Evolutionary conservation across 495 filamentous ascomycete genomes (phyloP), one percentile per base, ranked within the genome.

Genomic region (Aspergillus affinis): DNA sequence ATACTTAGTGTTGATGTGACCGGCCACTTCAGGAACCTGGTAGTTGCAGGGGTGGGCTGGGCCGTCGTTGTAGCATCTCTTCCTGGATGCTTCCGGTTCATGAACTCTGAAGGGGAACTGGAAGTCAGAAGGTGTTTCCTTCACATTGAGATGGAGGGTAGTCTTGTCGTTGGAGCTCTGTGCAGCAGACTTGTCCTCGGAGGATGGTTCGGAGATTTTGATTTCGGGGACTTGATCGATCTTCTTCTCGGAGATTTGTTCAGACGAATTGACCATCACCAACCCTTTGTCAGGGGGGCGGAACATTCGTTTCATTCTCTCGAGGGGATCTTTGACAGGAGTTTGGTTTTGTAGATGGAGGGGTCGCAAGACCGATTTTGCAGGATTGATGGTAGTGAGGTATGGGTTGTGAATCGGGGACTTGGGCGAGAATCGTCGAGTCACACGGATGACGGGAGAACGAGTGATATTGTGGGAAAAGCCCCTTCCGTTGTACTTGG

Each of bases 61-160:
- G 4, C 36, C 51, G 10, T 63, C 55, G 41, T 58, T 52, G 10
- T 65, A 49, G 15, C 55, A 66, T 20, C 62, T 51, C 41, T 67
- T 67, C 29, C 62, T 59, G 10, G 62, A 45, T 20, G 41, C 29
- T 15, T 18, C 15, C 15, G 20, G 50, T 13, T 49, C 29, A 15
- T 21, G 13, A 17, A 41, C 12, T 13, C 36, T 41, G 36, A 41
- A 41, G 8, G 36, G 36, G 13, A 41, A 41, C 13, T 41, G 3
- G 12, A 41, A 41, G 36, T 10, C 5, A 10, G 1, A 4, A 4
- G 36, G 36, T 10, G 9, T 15, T 41, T 41, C 36, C 13, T 41
- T 41, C 8, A 13, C 36, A 12, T 17, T 10, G 0, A 41, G 12
- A 10, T 15, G 36, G 12, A 41, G 13, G 36, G 36, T 15, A 41